Conservation (phyloP, 1,284 basidiomycete species). For the Vanrija sp. region DNA sequence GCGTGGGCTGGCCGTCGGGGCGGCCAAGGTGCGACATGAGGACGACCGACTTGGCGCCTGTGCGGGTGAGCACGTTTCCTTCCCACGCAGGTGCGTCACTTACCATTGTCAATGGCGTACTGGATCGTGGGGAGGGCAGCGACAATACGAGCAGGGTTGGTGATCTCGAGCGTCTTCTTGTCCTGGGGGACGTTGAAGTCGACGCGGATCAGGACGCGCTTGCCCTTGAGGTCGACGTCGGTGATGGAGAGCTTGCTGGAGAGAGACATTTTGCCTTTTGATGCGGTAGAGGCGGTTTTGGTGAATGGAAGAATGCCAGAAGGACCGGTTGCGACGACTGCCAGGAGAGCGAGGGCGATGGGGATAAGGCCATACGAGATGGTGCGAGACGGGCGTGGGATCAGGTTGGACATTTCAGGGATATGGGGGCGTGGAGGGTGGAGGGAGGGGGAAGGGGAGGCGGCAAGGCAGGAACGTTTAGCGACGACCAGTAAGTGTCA, state of each 20-base stretch:
- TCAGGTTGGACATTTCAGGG: neutral
- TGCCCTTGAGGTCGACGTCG: constrained; percentile 79
- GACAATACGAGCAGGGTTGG: constrained; percentile 94
- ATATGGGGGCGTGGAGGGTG: neutral
- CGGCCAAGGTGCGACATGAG: constrained; percentile 98
- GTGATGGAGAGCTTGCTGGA: constrained; percentile 90
- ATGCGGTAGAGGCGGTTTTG: neutral
- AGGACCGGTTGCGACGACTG: neutral
- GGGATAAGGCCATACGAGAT: neutral
- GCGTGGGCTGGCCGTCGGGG: constrained; percentile 84
- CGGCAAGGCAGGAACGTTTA: neutral
- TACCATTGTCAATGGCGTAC: constrained; percentile 85
- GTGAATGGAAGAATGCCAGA: neutral
- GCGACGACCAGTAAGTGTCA: neutral
- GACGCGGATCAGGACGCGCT: constrained; percentile 87
- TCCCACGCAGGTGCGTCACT: constrained; percentile 17
- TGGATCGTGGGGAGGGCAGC: constrained; percentile 94
- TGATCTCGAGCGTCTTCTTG: constrained; percentile 72
- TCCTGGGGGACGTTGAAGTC: constrained; percentile 94
- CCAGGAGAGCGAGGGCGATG: neutral
- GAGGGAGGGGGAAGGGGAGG: neutral
- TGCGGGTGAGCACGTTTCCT: neutral
- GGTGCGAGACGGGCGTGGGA: neutral
- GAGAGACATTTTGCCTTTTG: constrained; percentile 72
- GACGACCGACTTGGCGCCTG: constrained; percentile 78